Evolutionary conservation across 179 eudicot species (phyloP), one percentile per base, ranked within the genome.

Genomic region (Sideroxylon spinosum): DNA sequence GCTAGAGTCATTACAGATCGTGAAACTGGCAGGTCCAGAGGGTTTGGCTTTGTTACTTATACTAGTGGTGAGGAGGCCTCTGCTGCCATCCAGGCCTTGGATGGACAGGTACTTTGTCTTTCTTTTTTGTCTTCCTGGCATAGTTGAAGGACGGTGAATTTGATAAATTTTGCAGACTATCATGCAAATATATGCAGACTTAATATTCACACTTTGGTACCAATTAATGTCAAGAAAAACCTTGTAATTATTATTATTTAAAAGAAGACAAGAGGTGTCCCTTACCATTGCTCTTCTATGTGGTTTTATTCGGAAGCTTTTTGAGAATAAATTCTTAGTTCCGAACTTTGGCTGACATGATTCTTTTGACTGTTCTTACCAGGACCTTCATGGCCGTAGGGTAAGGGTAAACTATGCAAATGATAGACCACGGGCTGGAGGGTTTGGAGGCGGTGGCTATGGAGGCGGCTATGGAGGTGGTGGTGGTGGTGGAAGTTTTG

Each of bases 31-130:
- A 91, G 94, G 78, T 94, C 98, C 44, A 90, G 87, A 83, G 98
- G 98, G 32, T 94, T 94, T 91, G 96, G 93, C 69, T 94, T 94
- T 84, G 85, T 94, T 70, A 90, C 97, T 37, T 94, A 46, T 78
- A 52, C 86, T 46, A 82, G 86, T 12, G 20, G 22, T 32, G 98
- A 94, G 78, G 93, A 86, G 66, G 98, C 98, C 65, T 80, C 93
- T 25, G 86, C 91, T 86, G 97, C 98, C 77, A 81, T 92, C 55
- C 86, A 86, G 81, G 98, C 94, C 55, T 67, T 92, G 87, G 97
- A 92, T 82, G 89, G 87, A 63, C 85, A 89, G 97, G 98, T 92
- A 76, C 29, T 50, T 32, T 72, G 7, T 50, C 49, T 13, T 61
- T 55, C 71, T 63, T 20, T 13, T 53, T 78, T 25, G 28, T 37